phyloP scores from a whole-genome alignment of 768 basidiomycete genomes.

The Tulasnella sp. region DNA sequence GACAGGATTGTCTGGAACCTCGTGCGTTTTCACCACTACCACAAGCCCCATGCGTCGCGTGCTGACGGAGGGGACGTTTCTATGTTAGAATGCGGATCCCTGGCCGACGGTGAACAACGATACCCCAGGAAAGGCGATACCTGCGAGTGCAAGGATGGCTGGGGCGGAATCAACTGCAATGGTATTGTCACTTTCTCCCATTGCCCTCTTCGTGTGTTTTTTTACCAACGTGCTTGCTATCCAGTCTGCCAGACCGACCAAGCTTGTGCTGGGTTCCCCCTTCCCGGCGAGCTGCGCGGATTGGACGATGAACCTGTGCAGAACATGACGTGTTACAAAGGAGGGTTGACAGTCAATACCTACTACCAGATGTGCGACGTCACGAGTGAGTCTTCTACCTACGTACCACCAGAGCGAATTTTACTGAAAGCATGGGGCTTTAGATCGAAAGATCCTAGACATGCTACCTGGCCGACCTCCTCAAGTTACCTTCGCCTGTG shows the following conservation, averaged over 20 bases:
- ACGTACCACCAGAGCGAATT: background rate
- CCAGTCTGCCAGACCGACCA: conserved; percentile 84
- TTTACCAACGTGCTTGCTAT: background rate
- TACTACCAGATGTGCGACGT: conserved; percentile 99
- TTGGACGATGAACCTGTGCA: conserved; percentile 44
- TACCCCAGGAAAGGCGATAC: conserved; percentile 73
- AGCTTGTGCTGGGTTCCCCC: conserved; percentile 79
- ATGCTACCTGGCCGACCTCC: conserved; percentile 89
- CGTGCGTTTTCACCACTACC: conserved; percentile 57
- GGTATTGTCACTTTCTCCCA: conserved; percentile 54
- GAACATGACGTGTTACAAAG: conserved; percentile 93
- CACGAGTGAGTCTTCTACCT: conserved; percentile 69
- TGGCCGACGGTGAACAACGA: conserved; percentile 86
- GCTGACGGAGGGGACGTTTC: background rate
- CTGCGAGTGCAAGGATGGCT: conserved; percentile 92
- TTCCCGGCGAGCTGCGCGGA: conserved; percentile 47
- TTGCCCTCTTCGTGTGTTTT: background rate
- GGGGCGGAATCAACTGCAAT: conserved; percentile 97
- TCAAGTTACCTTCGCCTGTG: conserved; percentile 96
- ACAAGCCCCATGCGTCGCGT: background rate
- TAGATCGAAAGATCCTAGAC: conserved; percentile 94
- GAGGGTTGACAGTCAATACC: conserved; percentile 89
- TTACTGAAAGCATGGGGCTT: background rate
- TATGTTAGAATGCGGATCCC: conserved; percentile 82
- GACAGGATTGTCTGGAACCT: conserved; percentile 90